A percentile compares a stretch with the other conserved stretches of the same genome.
These are phyloP conservation scores for Eucalyptus victrix DNA, from an alignment of 345 rosid genomes.

Conservation along the genomic window DNA sequence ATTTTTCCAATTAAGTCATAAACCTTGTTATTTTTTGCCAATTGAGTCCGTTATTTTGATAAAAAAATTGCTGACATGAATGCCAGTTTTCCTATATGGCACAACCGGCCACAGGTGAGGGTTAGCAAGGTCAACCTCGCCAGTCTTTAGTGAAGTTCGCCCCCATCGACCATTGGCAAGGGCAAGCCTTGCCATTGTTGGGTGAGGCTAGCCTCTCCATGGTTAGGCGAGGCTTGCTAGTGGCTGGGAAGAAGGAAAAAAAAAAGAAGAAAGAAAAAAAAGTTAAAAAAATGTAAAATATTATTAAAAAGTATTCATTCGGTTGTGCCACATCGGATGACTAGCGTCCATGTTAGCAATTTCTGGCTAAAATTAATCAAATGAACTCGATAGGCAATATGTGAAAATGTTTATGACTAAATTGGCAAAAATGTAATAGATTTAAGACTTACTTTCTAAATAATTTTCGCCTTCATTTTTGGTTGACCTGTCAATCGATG, in stretches of 20 bases:
- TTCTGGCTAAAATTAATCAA: too few species aligned
- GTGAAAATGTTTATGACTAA: accelerated
- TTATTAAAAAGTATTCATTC: too few species aligned
- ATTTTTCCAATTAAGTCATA: too few species aligned
- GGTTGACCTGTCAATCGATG: neutral
- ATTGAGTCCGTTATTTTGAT: neutral
- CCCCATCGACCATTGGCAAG: too few species aligned
- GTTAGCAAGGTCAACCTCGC: too few species aligned
- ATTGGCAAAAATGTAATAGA: accelerated
- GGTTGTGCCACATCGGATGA: accelerated
- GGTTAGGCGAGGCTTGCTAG: neutral
- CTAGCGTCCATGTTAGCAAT: accelerated
- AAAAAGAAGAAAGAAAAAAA: too few species aligned
- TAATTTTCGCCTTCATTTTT: neutral
- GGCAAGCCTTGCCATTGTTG: too few species aligned
- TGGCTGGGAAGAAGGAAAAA: neutral
- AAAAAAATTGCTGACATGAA: too few species aligned
- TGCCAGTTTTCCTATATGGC: accelerated
- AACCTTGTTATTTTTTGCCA: neutral
- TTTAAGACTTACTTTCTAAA: too few species aligned
- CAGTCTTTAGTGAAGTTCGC: too few species aligned
- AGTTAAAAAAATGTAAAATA: too few species aligned
- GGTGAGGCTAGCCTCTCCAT: too few species aligned
- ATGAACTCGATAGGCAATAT: neutral
- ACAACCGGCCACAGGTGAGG: accelerated